phyloP scores from a whole-genome alignment of 306 rosid genomes.

The Corylus avellana region DNA sequence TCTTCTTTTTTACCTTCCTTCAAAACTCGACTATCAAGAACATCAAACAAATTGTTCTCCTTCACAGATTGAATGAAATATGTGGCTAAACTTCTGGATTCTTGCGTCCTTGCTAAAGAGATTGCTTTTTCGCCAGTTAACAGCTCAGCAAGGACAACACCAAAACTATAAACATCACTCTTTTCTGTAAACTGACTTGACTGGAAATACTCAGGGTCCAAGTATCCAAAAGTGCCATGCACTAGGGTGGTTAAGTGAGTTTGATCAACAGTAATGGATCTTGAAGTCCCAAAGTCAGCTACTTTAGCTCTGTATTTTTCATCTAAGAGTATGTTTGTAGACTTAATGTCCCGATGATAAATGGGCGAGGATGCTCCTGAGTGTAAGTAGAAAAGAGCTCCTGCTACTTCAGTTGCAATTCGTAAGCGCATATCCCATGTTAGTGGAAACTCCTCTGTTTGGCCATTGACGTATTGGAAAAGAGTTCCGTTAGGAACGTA shows the following conservation, averaged over 20 bases:
- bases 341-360: not conserved
- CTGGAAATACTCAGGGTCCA: not conserved
- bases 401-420: not conserved
- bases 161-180: not conserved
- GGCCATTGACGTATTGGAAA: not conserved
- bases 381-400: not conserved
- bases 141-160: not conserved
- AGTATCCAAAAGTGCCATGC: not conserved
- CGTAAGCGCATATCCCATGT: not conserved
- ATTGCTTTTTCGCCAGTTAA: not conserved
- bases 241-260: not conserved
- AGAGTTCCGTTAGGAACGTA: not conserved
- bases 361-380: not conserved
- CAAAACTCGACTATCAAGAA: not conserved
- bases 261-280: not conserved
- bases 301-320: not conserved
- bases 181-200: not conserved
- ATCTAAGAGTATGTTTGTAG: not conserved
- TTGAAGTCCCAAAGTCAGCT: not conserved
- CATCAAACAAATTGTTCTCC: not conserved
- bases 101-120: not conserved
- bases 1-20: not conserved
- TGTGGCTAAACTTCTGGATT: not conserved
- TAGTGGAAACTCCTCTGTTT: not conserved
- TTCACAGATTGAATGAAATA: not conserved